Percentiles rank a stretch among this genome's conserved stretches.
These are phyloP conservation scores for Durotheca rogersii DNA, from an alignment of 495 filamentous ascomycete genomes.

Conservation along the genomic window DNA sequence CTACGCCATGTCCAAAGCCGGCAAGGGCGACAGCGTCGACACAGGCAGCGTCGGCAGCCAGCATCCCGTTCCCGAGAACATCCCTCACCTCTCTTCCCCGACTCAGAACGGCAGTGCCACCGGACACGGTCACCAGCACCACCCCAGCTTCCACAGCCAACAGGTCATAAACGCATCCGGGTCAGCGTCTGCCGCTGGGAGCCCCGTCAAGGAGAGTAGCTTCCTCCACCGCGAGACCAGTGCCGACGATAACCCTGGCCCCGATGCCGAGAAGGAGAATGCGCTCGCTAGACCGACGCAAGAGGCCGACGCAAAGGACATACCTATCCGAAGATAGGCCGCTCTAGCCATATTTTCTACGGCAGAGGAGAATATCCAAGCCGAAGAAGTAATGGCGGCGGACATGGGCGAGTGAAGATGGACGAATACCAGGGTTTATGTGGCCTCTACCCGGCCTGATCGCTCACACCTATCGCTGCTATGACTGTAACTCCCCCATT, in stretches of 20 bases:
- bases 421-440: too few species aligned
- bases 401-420: neutral
- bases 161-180: too few species aligned
- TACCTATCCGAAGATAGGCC: conserved; percentile 62
- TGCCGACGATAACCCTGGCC: conserved; percentile 62
- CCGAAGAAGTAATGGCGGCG: too few species aligned
- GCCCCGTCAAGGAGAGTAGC: conserved; percentile 84
- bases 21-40: conserved; percentile 92
- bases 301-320: conserved; percentile 45
- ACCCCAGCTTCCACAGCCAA: conserved; percentile 49
- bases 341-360: neutral
- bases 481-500: too few species aligned
- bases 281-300: neutral
- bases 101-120: conserved; percentile 47
- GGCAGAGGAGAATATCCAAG: neutral
- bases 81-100: conserved; percentile 84
- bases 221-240: conserved; percentile 76
- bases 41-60: conserved; percentile 90
- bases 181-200: conserved; percentile 70
- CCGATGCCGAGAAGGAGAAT: conserved; percentile 33
- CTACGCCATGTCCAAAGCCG: conserved; percentile 97
- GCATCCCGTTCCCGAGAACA: conserved; percentile 94
- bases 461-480: too few species aligned
- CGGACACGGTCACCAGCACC: conserved; percentile 43
- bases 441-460: neutral